A percentile compares a stretch with the other conserved stretches of the same genome.
Evolutionary conservation across 2,329 filamentous ascomycete genomes (phyloP).

Genomic region (Diaporthe eres): DNA sequence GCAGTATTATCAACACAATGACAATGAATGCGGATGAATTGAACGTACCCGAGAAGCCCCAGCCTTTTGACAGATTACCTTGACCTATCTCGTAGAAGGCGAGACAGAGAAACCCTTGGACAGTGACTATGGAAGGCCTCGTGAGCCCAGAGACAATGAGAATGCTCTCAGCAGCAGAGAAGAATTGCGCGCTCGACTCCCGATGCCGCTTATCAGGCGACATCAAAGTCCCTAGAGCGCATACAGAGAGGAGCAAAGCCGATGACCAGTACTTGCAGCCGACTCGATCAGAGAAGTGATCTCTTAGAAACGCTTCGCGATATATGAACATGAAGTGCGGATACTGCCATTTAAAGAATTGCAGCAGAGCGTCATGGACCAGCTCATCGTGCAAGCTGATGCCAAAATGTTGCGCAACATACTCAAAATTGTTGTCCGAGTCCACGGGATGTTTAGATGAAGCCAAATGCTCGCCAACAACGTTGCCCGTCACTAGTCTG

Average conservation of each 20-base stretch:
- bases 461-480: slow-evolving; percentile 32
- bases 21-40: slow-evolving; percentile 43
- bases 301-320: slow-evolving; percentile 48
- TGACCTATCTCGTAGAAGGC: slow-evolving; percentile 49
- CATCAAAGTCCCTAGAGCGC: slow-evolving; percentile 45
- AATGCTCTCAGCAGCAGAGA: slow-evolving; percentile 47
- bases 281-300: slow-evolving; percentile 44
- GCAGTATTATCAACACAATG: slow-evolving; percentile 44
- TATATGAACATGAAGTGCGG: slow-evolving; percentile 52
- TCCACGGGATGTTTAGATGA: background rate
- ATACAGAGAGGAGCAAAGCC: slow-evolving; percentile 45
- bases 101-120: slow-evolving; percentile 48
- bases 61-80: slow-evolving; percentile 49
- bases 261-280: slow-evolving; percentile 49
- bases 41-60: slow-evolving; percentile 47
- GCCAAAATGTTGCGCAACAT: slow-evolving; percentile 45
- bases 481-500: slow-evolving; percentile 14
- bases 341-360: slow-evolving; percentile 50
- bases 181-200: slow-evolving; percentile 43
- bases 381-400: slow-evolving; percentile 45
- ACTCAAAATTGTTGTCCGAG: background rate
- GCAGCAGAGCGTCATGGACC: slow-evolving; percentile 43
- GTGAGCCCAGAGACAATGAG: slow-evolving; percentile 46
- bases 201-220: slow-evolving; percentile 38
- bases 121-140: slow-evolving; percentile 44